Base-by-base conservation (phyloP, 495 filamentous ascomycete species). In the Venustampulla echinocandica region DNA sequence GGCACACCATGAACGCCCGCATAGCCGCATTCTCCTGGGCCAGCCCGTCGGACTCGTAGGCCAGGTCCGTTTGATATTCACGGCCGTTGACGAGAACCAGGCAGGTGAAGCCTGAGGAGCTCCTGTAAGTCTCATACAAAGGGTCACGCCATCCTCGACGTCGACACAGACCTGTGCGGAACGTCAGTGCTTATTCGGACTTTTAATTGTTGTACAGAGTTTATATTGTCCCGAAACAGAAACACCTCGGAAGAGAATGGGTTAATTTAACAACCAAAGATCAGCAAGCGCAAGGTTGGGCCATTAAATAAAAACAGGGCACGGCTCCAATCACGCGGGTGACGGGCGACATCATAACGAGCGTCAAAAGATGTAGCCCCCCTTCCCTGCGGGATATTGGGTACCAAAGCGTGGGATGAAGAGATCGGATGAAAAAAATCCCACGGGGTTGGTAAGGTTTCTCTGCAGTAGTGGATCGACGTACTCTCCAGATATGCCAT, bases 1-100 rank as follows among this genome's bases (percentile, higher is more conserved):
- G 84, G 73, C 92, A 98, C 49, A 97, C 90, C 71, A 95, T 85
- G 67, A 95, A 98, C 49, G 92, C 92, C 51, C 87, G 82, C 82
- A 92, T 95, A 50, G 92, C 92, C 43, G 92, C 92, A 60, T 88
- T 90, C 68, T 98, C 90, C 58, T 86, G 84, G 42, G 92, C 92
- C 55, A 95, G 73, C 42, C 74, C 71, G 53, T 90, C 83, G 49
- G 79, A 82, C 60, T 81, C 80, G 69, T 86, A 89, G 55, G 80
- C 74, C n/a, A 78, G 73, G 62, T 95, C 88, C 30, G 89, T 93
- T 61, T 88, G 83, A 74, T 97, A 98, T 67, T 95, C 87, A 61
- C 92, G 82, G 58, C 90, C 90, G 68, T 98, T 96, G 64, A 98
- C 92, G 56, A 90, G 78, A 23, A 95, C 92, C 19, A 84, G 82